Evolutionary conservation across 257 asterid species (phyloP), one percentile per base, ranked within the genome.

Genomic region (Nicotiana undulata): DNA sequence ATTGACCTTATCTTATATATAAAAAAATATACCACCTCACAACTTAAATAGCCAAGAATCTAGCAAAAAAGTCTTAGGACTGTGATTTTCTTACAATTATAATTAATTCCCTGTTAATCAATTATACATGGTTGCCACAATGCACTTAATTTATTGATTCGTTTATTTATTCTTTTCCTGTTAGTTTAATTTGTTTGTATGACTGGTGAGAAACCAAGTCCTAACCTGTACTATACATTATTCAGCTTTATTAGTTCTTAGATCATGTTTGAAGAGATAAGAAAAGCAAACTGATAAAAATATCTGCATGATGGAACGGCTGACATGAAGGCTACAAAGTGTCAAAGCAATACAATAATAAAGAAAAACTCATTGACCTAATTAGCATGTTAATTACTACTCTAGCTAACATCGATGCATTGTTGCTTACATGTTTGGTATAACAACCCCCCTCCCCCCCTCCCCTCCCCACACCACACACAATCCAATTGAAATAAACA

Each of bases 161-260:
- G 13, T 46, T 46, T 44, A 13, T 72, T 24, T 72, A 46, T 15
- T 72, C 18, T 72, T 63, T 63, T 64, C 5, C 13, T 64, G 46
- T 63, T 64, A 64, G 31, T 24, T 72, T 72, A 72, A 72, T 72
- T 24, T 13, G 40, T 46, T 13, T 72, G 78, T 72, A 72, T 72
- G 60, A 72, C 78, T 24, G 78, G 78, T 24, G 78, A 72, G 78
- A 72, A 46, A 46, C 78, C 78, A 72, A 46, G 60, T 46, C 60
- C 60, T 46, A 46, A 24, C 74, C 5, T 44, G 24, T 46, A 46
- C 24, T 6, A 24, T 46, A 72, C 22, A 40, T 22, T 24, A 46
- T 72, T 72, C 24, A 72, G 40, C 7, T 72, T 72, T 24, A 72
- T 72, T 49, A 46, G 8, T 46, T 72, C 60, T 46, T 72, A 46